Evolutionary conservation across 2,329 filamentous ascomycete genomes (phyloP), one percentile per base, ranked within the genome.

Genomic region (Tolypocladium guangdongense): DNA sequence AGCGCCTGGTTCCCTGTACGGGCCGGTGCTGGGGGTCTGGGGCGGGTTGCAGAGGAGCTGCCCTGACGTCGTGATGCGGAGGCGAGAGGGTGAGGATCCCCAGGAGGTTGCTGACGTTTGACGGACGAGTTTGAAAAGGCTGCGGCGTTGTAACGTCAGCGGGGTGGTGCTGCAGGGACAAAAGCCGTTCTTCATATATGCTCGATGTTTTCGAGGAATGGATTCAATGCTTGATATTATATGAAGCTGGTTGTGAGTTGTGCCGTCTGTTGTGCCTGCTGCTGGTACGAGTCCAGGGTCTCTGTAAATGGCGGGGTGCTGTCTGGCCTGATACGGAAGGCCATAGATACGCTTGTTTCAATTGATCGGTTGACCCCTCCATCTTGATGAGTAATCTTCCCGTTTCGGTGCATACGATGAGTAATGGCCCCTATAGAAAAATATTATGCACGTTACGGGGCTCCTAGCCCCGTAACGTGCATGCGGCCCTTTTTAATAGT

Each of bases 1-100:
- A 72, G 68, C 46, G 65, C 67, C 16, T 74, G 71, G 71, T 70
- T 73, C 57, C 57, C 48, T 73, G 32, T 73, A 71, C 51, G 71
- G 62, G 2, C 70, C 71, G 1, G 65, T 67, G 43, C 43, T 32
- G 38, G 49, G 6, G 16, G 56, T 65, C 16, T 56, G 59, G 3
- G 10, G 32, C 2, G 41, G 39, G 10, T 39, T 60, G 35, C 20
- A 22, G 14, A 16, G 7, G n/a, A 43, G 35, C 38, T 51, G 50
- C 39, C 52, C 48, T 2, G 43, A 27, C 18, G 10, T 11, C 10
- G 27, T 30, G 43, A 6, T 2, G 10, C 43, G 14, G 22, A 30
- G 22, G 16, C n/a, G n/a, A n/a, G n/a, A n/a, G n/a, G n/a, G 16
- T 46, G 16, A 46, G 24, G 12, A 27, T 16, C 22, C 8, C 4